Conservation (phyloP, 139 green algal genomes). For the Micractinium sp. region DNA sequence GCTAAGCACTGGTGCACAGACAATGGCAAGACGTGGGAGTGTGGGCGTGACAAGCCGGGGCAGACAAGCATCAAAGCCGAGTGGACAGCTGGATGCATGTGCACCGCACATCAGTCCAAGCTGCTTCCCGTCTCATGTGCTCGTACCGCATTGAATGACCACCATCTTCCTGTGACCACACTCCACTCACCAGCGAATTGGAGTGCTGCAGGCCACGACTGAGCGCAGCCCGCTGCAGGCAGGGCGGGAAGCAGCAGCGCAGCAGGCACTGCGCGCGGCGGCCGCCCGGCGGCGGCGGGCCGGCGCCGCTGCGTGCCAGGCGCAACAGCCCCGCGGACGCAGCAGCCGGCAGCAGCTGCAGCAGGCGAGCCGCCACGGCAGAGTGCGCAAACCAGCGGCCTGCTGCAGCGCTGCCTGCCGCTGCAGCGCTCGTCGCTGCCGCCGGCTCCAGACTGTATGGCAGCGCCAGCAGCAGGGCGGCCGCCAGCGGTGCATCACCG, state of each 20-base stretch:
- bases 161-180: too few species aligned
- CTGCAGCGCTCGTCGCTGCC: not conserved
- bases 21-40: not conserved
- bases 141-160: too few species aligned
- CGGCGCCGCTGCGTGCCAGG: not conserved
- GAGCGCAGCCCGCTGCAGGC: slow-evolving; percentile 59
- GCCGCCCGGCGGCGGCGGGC: slow-evolving; percentile 24
- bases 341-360: slow-evolving; percentile 26
- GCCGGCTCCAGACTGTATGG: slow-evolving; percentile 65
- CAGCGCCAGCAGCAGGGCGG: slow-evolving; percentile 58
- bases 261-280: slow-evolving; percentile 32
- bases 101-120: too few species aligned
- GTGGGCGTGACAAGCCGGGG: too few species aligned
- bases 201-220: slow-evolving; percentile 74
- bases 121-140: too few species aligned
- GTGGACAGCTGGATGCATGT: too few species aligned
- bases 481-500: slow-evolving; percentile 45
- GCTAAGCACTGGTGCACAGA: not conserved
- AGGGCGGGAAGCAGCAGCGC: slow-evolving; percentile 43
- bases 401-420: not conserved
- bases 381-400: slow-evolving; percentile 54
- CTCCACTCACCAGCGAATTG: slow-evolving; percentile 6
- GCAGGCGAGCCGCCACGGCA: slow-evolving; percentile 25
- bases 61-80: too few species aligned
- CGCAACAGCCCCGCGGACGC: slow-evolving; percentile 13